Percentiles rank a stretch among this genome's conserved stretches.
Evolutionary conservation across 1,284 basidiomycete genomes (phyloP).

Genomic region (Leucoagaricus sp.): DNA sequence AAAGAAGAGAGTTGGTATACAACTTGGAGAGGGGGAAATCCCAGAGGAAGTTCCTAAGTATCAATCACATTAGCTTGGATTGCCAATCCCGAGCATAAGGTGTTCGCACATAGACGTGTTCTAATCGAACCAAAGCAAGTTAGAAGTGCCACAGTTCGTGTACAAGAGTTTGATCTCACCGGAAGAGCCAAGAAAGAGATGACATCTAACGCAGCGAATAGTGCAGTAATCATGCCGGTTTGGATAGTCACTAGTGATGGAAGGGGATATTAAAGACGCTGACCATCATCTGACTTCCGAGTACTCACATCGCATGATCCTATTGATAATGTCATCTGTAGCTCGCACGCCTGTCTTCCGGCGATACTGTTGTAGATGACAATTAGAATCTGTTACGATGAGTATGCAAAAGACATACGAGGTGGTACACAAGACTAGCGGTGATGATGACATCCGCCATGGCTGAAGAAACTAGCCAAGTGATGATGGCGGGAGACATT

Average conservation of each 20-base stretch:
- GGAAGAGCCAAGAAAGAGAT: slow-evolving; percentile 42
- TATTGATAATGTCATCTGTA: slow-evolving; percentile 45
- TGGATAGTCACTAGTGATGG: slow-evolving; percentile 40
- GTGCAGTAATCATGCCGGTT: slow-evolving; percentile 44
- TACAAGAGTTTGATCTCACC: too few relatives aligned
- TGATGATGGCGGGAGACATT: slow-evolving; percentile 43
- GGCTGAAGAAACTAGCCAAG: slow-evolving; percentile 48
- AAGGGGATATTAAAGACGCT: background rate
- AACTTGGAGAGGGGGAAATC: slow-evolving; percentile 25
- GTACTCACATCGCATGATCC: slow-evolving; percentile 24
- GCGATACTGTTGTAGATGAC: slow-evolving; percentile 28
- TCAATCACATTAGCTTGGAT: too few relatives aligned
- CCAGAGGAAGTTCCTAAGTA: background rate
- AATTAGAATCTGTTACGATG: background rate
- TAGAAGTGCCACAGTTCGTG: too few relatives aligned
- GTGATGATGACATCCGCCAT: slow-evolving; percentile 50
- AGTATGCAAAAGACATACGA: slow-evolving; percentile 34
- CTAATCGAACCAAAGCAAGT: too few relatives aligned
- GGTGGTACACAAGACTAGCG: slow-evolving; percentile 38
- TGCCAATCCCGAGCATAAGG: background rate
- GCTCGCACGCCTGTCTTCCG: slow-evolving; percentile 43
- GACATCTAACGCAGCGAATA: slow-evolving; percentile 43
- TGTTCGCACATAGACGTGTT: too few relatives aligned
- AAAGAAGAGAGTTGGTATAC: background rate
- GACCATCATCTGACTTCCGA: background rate